A percentile compares a stretch with the other conserved stretches of the same genome.
These are phyloP conservation scores for Parasitella parasitica DNA, from an alignment of 371 early-diverging fungal genomes.

Conservation along the genomic window DNA sequence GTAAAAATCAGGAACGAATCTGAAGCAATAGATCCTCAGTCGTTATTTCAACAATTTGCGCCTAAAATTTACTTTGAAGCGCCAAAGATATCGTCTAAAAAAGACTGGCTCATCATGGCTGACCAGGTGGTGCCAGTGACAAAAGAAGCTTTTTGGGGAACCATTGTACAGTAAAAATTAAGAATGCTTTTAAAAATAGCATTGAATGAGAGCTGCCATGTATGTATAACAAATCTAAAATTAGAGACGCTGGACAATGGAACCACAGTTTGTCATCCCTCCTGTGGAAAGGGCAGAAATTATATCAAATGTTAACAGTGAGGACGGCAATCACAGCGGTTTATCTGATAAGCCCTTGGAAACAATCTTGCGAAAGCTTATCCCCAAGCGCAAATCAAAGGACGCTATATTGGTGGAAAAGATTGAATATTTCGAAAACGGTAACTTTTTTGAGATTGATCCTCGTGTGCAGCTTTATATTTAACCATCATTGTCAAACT, in stretches of 20 bases:
- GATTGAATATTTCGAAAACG: slow-evolving; percentile 35
- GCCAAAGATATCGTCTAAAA: slow-evolving; percentile 7
- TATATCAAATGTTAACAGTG: slow-evolving; percentile 10
- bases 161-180: slow-evolving; percentile 40
- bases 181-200: no score
- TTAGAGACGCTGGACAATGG: slow-evolving; percentile 66
- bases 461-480: neutral
- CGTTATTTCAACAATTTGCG: slow-evolving; percentile 35
- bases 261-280: slow-evolving; percentile 70
- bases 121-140: slow-evolving; percentile 36
- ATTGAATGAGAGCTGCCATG: no score
- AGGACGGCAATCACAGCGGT: neutral
- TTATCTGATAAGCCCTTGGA: slow-evolving; percentile 8
- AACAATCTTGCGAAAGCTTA: slow-evolving; percentile 41
- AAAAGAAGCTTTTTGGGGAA: slow-evolving; percentile 38
- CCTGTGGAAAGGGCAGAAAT: slow-evolving; percentile 65
- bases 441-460: slow-evolving; percentile 5
- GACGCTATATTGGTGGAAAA: slow-evolving; percentile 47
- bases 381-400: slow-evolving; percentile 67
- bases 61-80: slow-evolving; percentile 32
- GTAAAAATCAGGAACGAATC: neutral
- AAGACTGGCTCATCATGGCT: slow-evolving; percentile 30
- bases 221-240: no score
- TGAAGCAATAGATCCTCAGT: slow-evolving; percentile 18
- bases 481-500: neutral